A percentile compares a stretch with the other conserved stretches of the same genome.
Evolutionary conservation across 2,329 filamentous ascomycete genomes (phyloP).

Genomic region (Xylariaceae sp.): DNA sequence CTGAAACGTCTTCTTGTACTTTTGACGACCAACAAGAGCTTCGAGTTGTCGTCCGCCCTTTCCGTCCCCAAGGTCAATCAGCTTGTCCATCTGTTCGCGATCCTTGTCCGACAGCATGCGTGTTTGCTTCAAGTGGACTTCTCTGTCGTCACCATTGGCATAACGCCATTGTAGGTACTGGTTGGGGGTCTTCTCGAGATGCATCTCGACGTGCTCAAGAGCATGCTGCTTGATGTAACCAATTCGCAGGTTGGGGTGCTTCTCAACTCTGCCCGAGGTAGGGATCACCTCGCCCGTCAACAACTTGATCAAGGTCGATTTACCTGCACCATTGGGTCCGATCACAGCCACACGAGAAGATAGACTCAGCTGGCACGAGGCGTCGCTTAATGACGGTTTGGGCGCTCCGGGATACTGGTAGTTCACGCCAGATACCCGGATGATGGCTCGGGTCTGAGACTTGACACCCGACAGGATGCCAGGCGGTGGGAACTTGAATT

Average conservation of each 20-base stretch:
- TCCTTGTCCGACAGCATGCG: conserved; percentile 81
- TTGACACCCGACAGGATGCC: conserved; percentile 94
- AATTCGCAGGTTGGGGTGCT: conserved; percentile 96
- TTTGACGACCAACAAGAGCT: conserved; percentile 87
- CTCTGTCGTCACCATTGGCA: conserved; percentile 90
- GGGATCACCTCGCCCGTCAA: conserved; percentile 89
- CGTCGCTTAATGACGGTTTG: conserved; percentile 82
- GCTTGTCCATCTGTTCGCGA: conserved; percentile 84
- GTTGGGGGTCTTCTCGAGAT: conserved; percentile 97
- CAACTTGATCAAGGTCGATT: conserved; percentile 96
- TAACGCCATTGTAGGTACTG: conserved; percentile 99
- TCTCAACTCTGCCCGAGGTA: conserved; percentile 80
- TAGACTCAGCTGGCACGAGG: conserved; percentile 78
- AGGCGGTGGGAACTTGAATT: conserved; percentile 97
- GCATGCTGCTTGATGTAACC: conserved; percentile 99
- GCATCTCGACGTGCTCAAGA: conserved; percentile 98
- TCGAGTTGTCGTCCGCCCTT: conserved; percentile 72
- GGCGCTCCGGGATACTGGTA: conserved; percentile 87
- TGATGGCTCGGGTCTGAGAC: conserved; percentile 85
- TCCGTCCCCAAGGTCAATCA: conserved; percentile 77
- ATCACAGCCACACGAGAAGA: conserved; percentile 95
- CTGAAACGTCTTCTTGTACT: conserved; percentile 98
- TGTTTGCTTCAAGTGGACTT: conserved; percentile 96
- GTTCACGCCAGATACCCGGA: conserved; percentile 86
- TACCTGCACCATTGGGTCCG: conserved; percentile 94